These are phyloP conservation scores for Mortierella sp. DNA, from an alignment of 371 early-diverging fungal species.

Conservation along the genomic window DNA sequence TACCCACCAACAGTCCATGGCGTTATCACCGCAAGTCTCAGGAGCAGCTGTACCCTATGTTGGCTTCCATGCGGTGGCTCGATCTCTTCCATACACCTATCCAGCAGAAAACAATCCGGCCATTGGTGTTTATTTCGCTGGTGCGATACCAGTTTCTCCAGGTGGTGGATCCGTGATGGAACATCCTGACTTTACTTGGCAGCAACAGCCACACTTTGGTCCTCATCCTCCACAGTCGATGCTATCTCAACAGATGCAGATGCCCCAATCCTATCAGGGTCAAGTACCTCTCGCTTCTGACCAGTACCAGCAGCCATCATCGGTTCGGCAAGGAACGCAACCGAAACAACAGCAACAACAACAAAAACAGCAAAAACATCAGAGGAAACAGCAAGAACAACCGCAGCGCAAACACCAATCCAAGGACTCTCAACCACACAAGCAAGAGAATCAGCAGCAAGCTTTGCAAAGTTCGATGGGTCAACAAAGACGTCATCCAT, in stretches of 20 bases:
- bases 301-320: slow-evolving; percentile 24
- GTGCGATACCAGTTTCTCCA: not conserved
- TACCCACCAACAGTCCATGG: slow-evolving; percentile 9
- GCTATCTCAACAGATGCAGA: not conserved
- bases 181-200: slow-evolving; percentile 7
- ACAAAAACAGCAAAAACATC: slow-evolving; percentile 18
- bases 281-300: no score
- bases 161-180: slow-evolving; percentile 11
- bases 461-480: no score
- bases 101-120: slow-evolving; percentile 4
- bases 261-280: no score
- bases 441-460: slow-evolving; percentile 18
- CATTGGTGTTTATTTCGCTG: slow-evolving; percentile 12
- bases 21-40: slow-evolving; percentile 17
- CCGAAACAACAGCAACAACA: not conserved
- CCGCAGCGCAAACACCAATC: slow-evolving; percentile 1
- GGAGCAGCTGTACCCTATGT: slow-evolving; percentile 13
- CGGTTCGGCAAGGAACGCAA: slow-evolving; percentile 11
- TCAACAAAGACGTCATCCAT: slow-evolving; percentile 13
- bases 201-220: not conserved
- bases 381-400: slow-evolving; percentile 6
- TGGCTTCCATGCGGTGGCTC: slow-evolving; percentile 12
- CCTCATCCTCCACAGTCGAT: slow-evolving; percentile 6
- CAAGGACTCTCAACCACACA: not conserved
- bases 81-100: slow-evolving; percentile 24